A percentile compares a stretch with the other conserved stretches of the same genome.
phyloP scores from a whole-genome alignment of 192 early-diverging fungal genomes.

The Coemansia sp. region DNA sequence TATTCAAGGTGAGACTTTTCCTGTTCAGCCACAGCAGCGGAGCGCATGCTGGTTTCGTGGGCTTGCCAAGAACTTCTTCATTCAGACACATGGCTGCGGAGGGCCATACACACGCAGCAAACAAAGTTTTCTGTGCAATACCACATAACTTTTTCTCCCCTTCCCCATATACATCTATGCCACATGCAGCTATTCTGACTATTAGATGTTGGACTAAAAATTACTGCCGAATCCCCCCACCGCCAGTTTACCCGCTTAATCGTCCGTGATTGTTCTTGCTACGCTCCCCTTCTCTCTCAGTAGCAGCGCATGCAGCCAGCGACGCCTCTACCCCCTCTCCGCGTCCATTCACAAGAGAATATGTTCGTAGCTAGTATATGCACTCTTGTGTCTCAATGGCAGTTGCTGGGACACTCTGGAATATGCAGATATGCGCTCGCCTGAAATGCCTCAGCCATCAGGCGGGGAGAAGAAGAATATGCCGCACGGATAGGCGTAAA shows the following conservation, averaged over 20 bases:
- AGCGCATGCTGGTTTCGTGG: neutral
- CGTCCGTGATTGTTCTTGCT: neutral
- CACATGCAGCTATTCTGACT: neutral
- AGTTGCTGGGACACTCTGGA: neutral
- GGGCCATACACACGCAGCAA: neutral
- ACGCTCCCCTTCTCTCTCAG: neutral
- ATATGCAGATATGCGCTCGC: neutral
- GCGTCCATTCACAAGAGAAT: neutral
- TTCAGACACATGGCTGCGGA: neutral
- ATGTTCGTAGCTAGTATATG: neutral
- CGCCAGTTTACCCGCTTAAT: neutral
- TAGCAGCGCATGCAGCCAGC: conserved; percentile 1
- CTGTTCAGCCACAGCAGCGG: neutral
- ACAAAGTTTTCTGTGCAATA: neutral
- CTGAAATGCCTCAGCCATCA: neutral
- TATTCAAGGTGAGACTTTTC: neutral
- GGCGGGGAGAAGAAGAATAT: neutral
- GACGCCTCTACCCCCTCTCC: conserved; percentile 2
- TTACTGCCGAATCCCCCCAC: neutral
- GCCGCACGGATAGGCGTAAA: neutral
- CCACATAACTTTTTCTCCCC: neutral
- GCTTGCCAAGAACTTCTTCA: neutral
- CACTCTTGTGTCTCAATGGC: neutral
- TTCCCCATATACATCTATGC: neutral
- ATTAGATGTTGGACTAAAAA: neutral